Base-by-base conservation (phyloP, 768 basidiomycete species). In the Hemileccinum impolitum region DNA sequence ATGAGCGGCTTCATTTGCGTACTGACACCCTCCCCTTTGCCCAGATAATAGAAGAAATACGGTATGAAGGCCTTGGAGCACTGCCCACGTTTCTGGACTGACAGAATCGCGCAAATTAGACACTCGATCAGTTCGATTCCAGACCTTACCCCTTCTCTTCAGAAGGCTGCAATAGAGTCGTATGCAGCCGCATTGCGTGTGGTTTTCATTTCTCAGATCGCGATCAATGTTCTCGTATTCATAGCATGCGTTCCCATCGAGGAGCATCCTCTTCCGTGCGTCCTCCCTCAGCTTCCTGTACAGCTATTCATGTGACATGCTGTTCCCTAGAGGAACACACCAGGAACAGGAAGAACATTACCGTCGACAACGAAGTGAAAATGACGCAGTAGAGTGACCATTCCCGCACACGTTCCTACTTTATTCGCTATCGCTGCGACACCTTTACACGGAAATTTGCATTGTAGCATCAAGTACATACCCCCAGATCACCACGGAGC, bases 181-280 rank as follows among this genome's bases (percentile, higher is more conserved):
- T 94, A 93, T 69, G 82, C 82, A 39, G 79, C 82, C 61, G 87
- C 91, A 50, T 73, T 94, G 60, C 83, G 79, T 61, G 81, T 81
- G 55, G 89, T 91, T 51, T 94, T 94, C 73, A 81, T 90, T 50
- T 84, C 82, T 60, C 90, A 92, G 61, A 74, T 77, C 45, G 84
- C 76, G 26, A 70, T 86, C 55, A 85, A 84, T 54, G 55, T 89
- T 61, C 61, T 89, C 50, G 76, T 78, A 35, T 79, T 91, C 63
- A 68, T 92, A 51, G 75, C 79, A 38, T 84, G 81, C 63, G 59
- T 90, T 55, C 85, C 87, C 7, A 88, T 94, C 43, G 79, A 88
- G 70, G 89, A 89, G 62, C 84, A 81, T 61, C 70, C 74, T 28
- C 64, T 87, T 61, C 82, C 86, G 64, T 67, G 48, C 46, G 55